Base-by-base conservation (phyloP, 2,329 filamentous ascomycete species). In the Phyllosticta paracitricarpa region DNA sequence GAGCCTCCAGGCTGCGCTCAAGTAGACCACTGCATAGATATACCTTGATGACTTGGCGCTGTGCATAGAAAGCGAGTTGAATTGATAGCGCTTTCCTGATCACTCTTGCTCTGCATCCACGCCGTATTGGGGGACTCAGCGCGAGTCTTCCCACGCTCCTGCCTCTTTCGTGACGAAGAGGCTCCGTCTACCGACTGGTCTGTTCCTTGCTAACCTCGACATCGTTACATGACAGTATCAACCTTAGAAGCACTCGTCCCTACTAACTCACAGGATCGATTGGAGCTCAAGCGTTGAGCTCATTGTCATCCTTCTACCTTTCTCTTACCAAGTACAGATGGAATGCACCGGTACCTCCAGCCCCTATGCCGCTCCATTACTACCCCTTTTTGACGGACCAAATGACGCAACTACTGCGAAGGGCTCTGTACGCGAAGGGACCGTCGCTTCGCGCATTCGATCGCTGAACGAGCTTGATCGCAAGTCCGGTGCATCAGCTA, bases 1-100 rank as follows among this genome's bases (percentile, higher is more conserved):
- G 84, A 89, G 84, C 75, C 83, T 94, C 71, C 87, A 91, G 79
- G 85, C 87, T 70, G 84, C 83, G 70, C 81, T 93, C 75, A 93
- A 92, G 83, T 92, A 91, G 81, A 62, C 14, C 19, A 55, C 81
- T 72, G 71, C 78, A 78, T 78, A 78, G 66, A 75, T 75, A 75
- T 75, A 76, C 70, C 69, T 68, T 68, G 68, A 48, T 61, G 28
- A 51, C 24, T 22, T 33, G 62, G 66, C 68, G 68, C 65, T 69
- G 66, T 74, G 71, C 73, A 73, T 66, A 73, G 65, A 72, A 74
- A 67, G 66, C 56, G 67, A 64, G 65, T 51, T 28, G 48, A 58
- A 58, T 54, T 17, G 48, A 56, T 61, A 54, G 56, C 65, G 53
- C 51, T 67, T 72, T 65, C 70, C 66, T 48, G 40, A 55, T 12